phyloP scores from a whole-genome alignment of 805 yeast species.

The Diddensiella transvaalensis region DNA sequence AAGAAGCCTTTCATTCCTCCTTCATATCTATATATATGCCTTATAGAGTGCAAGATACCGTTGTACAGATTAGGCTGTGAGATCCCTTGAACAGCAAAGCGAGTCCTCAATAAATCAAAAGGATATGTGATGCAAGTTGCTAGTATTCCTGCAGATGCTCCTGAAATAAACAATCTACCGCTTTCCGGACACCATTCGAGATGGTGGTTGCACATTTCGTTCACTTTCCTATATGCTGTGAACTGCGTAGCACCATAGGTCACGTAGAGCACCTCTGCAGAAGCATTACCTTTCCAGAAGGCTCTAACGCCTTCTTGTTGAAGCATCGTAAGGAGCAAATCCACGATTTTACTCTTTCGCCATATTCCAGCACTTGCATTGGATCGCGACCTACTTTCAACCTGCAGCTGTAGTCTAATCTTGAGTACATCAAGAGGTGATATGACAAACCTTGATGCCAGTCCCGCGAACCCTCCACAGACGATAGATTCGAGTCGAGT shows the following conservation, averaged over 20 bases:
- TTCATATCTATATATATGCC: conserved; percentile 36
- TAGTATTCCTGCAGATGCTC: conserved; percentile 70
- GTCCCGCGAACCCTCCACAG: conserved; percentile 73
- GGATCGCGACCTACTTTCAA: background rate
- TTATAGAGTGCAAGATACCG: conserved; percentile 24
- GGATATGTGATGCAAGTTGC: conserved; percentile 83
- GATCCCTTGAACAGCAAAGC: conserved; percentile 62
- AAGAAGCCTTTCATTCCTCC: conserved; percentile 45
- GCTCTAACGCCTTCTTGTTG: conserved; percentile 67
- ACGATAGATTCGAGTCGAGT: conserved; percentile 50
- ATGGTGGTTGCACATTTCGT: conserved; percentile 38
- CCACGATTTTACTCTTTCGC: conserved; percentile 14
- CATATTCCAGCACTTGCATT: no score
- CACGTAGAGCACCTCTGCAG: conserved; percentile 84
- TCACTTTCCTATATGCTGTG: conserved; percentile 59
- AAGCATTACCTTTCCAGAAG: conserved; percentile 95
- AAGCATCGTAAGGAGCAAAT: conserved; percentile 42
- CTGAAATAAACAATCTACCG: conserved; percentile 54
- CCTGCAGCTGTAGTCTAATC: conserved; percentile 65
- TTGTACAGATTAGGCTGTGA: conserved; percentile 22
- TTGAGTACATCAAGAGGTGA: conserved; percentile 85
- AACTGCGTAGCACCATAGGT: conserved; percentile 85
- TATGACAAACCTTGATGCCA: conserved; percentile 54
- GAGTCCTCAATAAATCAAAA: conserved; percentile 81
- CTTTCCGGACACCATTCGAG: conserved; percentile 34